These are phyloP conservation scores for Cladosporium sphaerospermum DNA, from an alignment of 2,329 filamentous ascomycete genomes.

Conservation along the genomic window DNA sequence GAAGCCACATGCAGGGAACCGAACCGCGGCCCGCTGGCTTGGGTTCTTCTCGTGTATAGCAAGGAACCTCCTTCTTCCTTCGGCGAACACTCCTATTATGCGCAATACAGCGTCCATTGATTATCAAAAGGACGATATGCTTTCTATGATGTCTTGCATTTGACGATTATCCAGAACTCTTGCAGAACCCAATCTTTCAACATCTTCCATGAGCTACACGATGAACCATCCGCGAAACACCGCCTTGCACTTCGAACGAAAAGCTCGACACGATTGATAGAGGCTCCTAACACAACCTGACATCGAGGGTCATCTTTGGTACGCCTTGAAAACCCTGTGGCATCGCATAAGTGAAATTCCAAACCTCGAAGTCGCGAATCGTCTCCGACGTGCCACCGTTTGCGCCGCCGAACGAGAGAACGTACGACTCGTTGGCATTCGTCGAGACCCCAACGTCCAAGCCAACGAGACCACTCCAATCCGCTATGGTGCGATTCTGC, in stretches of 20 bases:
- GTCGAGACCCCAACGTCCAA: slow-evolving; percentile 42
- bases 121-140: no score
- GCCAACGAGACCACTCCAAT: slow-evolving; percentile 46
- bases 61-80: no score
- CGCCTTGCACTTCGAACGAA: no score
- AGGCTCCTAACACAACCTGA: background rate
- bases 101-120: no score
- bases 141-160: no score
- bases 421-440: slow-evolving; percentile 37
- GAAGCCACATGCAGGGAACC: background rate
- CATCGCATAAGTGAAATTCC: slow-evolving; percentile 37
- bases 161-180: no score
- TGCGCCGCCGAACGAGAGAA: slow-evolving; percentile 40
- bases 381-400: slow-evolving; percentile 32
- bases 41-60: no score
- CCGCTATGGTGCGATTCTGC: slow-evolving; percentile 38
- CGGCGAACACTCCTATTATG: no score
- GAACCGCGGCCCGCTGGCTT: background rate
- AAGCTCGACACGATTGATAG: no score
- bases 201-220: no score
- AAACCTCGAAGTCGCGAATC: slow-evolving; percentile 37
- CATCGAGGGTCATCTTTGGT: background rate
- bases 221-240: no score
- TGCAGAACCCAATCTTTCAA: no score
- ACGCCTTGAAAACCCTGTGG: slow-evolving; percentile 5